Evolutionary conservation across 1,139 yeast genomes (phyloP).

Genomic region (Lodderomyces parapsilosis): DNA sequence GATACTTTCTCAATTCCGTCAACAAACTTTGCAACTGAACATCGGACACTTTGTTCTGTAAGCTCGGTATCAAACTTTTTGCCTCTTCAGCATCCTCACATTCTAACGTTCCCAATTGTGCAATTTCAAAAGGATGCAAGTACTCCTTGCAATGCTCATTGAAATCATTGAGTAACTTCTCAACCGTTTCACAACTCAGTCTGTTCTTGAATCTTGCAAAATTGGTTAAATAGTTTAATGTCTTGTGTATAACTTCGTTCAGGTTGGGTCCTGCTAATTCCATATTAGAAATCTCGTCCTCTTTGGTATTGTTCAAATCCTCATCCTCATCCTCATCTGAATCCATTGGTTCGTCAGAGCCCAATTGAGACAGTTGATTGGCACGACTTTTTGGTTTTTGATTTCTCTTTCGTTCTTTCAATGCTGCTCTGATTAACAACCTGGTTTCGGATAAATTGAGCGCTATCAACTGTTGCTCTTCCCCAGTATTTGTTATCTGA

Average conservation of each 20-base stretch:
- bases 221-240: slow-evolving; percentile 80
- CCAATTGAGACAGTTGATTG: neutral
- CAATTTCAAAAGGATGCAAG: slow-evolving; percentile 92
- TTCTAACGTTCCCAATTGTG: slow-evolving; percentile 89
- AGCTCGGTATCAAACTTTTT: slow-evolving; percentile 86
- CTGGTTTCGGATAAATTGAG: slow-evolving; percentile 88
- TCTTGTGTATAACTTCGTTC: slow-evolving; percentile 79
- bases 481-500: slow-evolving; percentile 80
- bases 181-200: slow-evolving; percentile 92
- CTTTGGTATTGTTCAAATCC: slow-evolving; percentile 47
- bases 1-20: slow-evolving; percentile 76
- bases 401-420: slow-evolving; percentile 64
- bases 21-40: slow-evolving; percentile 83
- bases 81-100: slow-evolving; percentile 99
- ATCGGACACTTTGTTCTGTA: slow-evolving; percentile 76
- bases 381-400: neutral
- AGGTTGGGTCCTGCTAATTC: slow-evolving; percentile 66
- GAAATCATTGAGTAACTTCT: slow-evolving; percentile 71
- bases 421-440: slow-evolving; percentile 83
- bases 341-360: neutral
- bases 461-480: slow-evolving; percentile 74
- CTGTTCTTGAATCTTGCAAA: slow-evolving; percentile 91
- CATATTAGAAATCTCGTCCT: slow-evolving; percentile 63
- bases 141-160: slow-evolving; percentile 57
- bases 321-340: slow-evolving; percentile 29